Evolutionary conservation across 2,329 filamentous ascomycete species (phyloP), one percentile per base, ranked within the genome.

Genomic region (Cladosporium sp.): DNA sequence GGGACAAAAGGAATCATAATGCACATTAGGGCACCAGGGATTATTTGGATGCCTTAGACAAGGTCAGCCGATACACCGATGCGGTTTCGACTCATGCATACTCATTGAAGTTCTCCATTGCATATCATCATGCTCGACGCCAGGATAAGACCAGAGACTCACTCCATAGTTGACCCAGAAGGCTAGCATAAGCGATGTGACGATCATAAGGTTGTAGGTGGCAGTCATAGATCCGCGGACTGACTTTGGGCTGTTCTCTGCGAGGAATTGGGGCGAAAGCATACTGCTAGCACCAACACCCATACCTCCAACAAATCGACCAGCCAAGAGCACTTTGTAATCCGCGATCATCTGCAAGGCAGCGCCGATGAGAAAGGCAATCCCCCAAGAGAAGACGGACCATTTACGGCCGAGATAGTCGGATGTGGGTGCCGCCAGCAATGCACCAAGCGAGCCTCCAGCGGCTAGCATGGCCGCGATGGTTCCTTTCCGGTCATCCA

Each of bases 401-500:
- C 67, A 69, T 36, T 69, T 69, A 26, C 66, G 66, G 30, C 67
- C 67, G 10, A 69, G 58, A 39, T 62, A 63, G 13, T 69, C 67
- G 16, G 67, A 43, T 14, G 67, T 69, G 23, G 67, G 67, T 51
- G 59, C 63, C 5, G 67, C 67, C 36, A 58, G 58, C 5, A 69
- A 43, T 8, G 67, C 67, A 25, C 67, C 67, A 11, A 66, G 66
- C n/a, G 67, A 69, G 46, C 67, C 67, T 23, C 67, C 67, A 36
- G 67, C 67, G n/a, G 67, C 66, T 28, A 69, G 67, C 67, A 69
- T 67, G 18, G 67, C 66, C 5, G 67, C 67, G 21, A 69, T 69
- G 43, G 60, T 66, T 1, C 67, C 67, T 57, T 68, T 39, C 28
- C 30, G 58, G 58, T 49, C 58, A 30, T 60, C 58, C 25, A 60